Percentiles rank a stretch among this genome's conserved stretches.
Evolutionary conservation across 495 filamentous ascomycete genomes (phyloP).

Genomic region (Neurospora pannonica): DNA sequence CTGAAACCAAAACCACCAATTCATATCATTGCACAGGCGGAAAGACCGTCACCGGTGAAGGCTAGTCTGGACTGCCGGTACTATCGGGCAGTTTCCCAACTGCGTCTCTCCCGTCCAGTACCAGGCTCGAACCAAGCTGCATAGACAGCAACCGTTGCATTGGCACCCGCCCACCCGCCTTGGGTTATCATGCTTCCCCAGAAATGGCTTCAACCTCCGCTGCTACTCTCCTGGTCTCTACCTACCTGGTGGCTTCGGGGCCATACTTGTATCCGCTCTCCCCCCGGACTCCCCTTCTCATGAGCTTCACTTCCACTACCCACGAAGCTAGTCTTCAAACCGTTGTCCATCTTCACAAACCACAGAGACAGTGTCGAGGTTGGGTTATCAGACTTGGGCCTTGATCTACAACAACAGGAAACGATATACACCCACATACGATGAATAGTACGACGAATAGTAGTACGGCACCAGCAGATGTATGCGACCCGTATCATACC

Average conservation of each 20-base stretch:
- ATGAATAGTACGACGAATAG: background rate
- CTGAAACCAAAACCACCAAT: background rate
- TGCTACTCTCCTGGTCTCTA: background rate
- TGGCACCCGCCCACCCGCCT: conserved; percentile 1
- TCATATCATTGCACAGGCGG: background rate
- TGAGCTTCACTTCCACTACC: background rate
- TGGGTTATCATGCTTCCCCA: background rate
- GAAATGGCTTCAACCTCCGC: background rate
- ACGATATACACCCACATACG: background rate
- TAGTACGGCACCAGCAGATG: background rate
- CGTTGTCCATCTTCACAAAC: background rate
- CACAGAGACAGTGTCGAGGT: background rate
- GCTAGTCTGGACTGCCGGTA: background rate
- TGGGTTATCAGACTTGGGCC: background rate
- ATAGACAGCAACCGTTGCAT: conserved; percentile 2
- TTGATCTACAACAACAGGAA: background rate
- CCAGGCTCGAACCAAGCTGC: background rate
- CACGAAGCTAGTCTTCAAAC: background rate
- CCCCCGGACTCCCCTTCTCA: background rate
- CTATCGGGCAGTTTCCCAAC: background rate
- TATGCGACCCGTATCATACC: background rate
- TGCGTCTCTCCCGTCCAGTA: background rate
- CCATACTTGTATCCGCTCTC: background rate
- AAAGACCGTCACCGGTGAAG: background rate
- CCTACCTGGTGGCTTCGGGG: background rate